Conservation (phyloP, 2,329 filamentous ascomycete species). For the Diplodia intermedia region DNA sequence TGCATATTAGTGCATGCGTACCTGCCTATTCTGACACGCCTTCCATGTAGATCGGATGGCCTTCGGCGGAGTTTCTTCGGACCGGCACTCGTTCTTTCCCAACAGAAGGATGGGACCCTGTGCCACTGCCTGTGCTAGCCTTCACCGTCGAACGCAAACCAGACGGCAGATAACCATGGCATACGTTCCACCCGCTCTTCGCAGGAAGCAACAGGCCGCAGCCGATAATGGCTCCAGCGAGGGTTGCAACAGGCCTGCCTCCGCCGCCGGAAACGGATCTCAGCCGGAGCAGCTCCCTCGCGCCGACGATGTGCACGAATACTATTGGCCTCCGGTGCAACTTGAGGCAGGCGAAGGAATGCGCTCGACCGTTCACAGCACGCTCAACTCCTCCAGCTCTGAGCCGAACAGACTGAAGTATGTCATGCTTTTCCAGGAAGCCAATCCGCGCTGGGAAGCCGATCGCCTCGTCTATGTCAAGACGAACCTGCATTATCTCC, state of each 20-base stretch:
- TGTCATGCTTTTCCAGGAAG: slow-evolving; percentile 39
- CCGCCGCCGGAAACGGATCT: background rate
- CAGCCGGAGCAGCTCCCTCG: background rate
- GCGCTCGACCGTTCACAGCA: slow-evolving; percentile 10
- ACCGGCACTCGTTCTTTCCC: background rate
- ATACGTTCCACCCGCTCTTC: slow-evolving; percentile 25
- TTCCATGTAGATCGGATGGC: background rate
- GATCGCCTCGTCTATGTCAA: slow-evolving; percentile 43
- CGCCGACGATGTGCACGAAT: slow-evolving; percentile 25
- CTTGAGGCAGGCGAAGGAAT: background rate
- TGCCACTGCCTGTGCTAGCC: no score
- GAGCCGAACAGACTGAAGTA: slow-evolving; percentile 36
- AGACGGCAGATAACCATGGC: slow-evolving; percentile 17
- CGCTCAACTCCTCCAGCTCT: slow-evolving; percentile 35
- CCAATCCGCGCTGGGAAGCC: slow-evolving; percentile 40
- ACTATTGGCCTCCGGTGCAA: slow-evolving; percentile 13
- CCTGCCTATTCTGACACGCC: background rate
- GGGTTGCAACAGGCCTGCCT: background rate
- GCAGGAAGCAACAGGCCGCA: slow-evolving; percentile 9
- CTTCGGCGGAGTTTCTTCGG: slow-evolving; percentile 1
- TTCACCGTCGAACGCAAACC: background rate
- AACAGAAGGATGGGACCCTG: background rate
- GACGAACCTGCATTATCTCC: slow-evolving; percentile 40
- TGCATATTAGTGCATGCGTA: background rate
- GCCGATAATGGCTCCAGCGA: background rate